Percentiles rank a stretch among this genome's conserved stretches.
Evolutionary conservation across 2,329 filamentous ascomycete species (phyloP).

Genomic region (Hymenoscyphus scutula): DNA sequence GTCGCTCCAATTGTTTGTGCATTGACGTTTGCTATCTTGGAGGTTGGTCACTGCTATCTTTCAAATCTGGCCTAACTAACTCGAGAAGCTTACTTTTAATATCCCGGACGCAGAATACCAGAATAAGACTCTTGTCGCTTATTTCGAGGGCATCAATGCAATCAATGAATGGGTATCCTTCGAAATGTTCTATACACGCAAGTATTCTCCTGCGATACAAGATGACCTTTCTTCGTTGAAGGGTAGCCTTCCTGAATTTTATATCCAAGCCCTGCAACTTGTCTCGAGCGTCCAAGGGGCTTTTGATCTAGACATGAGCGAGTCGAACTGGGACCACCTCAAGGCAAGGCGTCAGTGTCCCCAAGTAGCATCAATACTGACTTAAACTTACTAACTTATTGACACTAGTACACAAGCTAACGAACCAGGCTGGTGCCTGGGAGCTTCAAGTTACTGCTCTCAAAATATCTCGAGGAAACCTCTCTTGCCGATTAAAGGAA

Average conservation of each 20-base stretch:
- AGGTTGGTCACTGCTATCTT: neutral
- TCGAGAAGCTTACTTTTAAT: neutral
- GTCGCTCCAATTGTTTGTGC: neutral
- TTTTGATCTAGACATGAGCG: neutral
- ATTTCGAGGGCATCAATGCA: neutral
- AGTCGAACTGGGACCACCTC: neutral
- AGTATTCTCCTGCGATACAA: neutral
- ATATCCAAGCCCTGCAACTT: neutral
- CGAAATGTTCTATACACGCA: neutral
- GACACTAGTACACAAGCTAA: neutral
- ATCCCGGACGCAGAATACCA: neutral
- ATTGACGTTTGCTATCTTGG: neutral
- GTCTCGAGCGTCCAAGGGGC: neutral
- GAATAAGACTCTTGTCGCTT: neutral
- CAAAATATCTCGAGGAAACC: neutral
- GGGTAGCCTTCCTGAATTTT: neutral
- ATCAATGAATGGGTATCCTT: neutral
- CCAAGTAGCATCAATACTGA: neutral
- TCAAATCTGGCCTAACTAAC: neutral
- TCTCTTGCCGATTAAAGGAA: neutral
- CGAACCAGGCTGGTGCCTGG: neutral
- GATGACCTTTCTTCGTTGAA: neutral
- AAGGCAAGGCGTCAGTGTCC: neutral
- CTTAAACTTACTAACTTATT: neutral
- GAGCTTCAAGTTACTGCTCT: neutral